phyloP scores from a whole-genome alignment of 768 basidiomycete genomes.

The Xerocomellus intermedius region DNA sequence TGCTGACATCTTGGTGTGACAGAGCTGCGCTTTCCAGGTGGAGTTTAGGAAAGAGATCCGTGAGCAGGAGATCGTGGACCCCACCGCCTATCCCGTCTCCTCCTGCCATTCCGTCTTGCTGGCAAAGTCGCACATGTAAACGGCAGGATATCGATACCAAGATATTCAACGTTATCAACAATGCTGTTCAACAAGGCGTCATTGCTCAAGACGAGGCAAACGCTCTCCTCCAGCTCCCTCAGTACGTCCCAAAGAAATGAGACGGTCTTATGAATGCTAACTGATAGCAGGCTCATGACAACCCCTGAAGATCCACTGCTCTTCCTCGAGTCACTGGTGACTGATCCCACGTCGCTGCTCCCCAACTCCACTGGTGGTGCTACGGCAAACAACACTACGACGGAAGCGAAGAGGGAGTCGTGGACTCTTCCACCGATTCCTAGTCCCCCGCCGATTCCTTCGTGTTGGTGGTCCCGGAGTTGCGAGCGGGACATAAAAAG shows the following conservation, averaged over 20 bases:
- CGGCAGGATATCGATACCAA: not conserved
- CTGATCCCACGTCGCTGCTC: not conserved
- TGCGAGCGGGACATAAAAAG: not conserved
- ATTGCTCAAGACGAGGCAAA: not conserved
- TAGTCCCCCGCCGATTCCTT: not conserved
- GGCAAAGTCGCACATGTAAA: not conserved
- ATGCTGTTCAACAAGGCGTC: not conserved
- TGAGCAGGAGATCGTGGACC: not conserved
- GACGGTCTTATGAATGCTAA: not conserved
- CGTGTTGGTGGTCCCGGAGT: not conserved
- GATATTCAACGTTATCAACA: not conserved
- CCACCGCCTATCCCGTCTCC: conserved; percentile 10
- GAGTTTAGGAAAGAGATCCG: not conserved
- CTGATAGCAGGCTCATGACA: not conserved
- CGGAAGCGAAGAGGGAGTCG: not conserved
- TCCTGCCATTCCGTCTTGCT: conserved; percentile 4
- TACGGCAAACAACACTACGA: not conserved
- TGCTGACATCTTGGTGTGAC: not conserved
- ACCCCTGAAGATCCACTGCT: not conserved
- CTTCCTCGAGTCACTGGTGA: not conserved
- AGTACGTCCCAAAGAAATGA: not conserved
- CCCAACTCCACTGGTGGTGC: not conserved
- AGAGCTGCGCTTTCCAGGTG: not conserved
- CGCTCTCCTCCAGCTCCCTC: not conserved
- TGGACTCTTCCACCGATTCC: not conserved